These are phyloP conservation scores for Solanum peruvianum DNA, from an alignment of 257 asterid genomes.

Conservation along the genomic window DNA sequence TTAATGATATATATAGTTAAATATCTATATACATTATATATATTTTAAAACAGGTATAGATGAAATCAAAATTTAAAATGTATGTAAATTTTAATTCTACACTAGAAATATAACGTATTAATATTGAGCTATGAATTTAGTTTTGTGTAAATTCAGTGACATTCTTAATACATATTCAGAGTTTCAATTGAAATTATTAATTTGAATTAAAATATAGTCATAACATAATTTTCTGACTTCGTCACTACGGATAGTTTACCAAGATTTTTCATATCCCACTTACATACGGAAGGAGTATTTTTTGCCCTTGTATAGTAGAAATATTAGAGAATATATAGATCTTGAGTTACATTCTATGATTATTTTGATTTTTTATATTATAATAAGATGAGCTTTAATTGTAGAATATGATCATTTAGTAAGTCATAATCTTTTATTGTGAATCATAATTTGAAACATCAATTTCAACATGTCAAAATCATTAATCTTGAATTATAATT, in stretches of 20 bases:
- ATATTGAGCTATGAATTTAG: neutral
- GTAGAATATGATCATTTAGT: neutral
- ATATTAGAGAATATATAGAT: too few species aligned
- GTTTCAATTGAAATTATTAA: neutral
- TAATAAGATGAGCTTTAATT: neutral
- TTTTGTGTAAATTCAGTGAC: neutral
- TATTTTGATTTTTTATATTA: too few species aligned
- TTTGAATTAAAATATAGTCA: neutral
- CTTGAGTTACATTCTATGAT: too few species aligned
- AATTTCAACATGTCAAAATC: neutral
- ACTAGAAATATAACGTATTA: neutral
- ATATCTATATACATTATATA: neutral
- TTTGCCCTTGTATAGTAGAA: neutral
- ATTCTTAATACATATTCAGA: neutral
- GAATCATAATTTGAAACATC: neutral
- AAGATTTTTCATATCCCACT: too few species aligned
- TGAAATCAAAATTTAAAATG: neutral
- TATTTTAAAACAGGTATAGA: neutral
- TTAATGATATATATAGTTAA: neutral
- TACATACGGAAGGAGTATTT: too few species aligned
- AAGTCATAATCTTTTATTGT: neutral
- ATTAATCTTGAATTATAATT: neutral
- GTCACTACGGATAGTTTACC: too few species aligned
- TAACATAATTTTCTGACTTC: too few species aligned
- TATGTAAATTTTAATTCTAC: neutral